Conservation (phyloP, 2,329 filamentous ascomycete genomes). For the Sporothrix humicola region DNA sequence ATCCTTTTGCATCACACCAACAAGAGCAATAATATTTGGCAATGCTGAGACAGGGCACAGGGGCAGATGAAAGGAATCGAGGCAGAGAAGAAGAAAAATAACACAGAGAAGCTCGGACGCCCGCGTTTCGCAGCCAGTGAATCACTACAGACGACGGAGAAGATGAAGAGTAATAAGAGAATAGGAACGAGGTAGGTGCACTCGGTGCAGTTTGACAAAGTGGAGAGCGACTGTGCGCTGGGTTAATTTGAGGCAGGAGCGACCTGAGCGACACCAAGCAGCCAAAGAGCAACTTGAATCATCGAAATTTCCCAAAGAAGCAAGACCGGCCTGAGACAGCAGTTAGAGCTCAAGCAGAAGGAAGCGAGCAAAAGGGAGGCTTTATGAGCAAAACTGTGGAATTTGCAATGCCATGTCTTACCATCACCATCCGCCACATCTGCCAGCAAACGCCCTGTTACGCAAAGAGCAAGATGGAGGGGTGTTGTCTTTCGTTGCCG, state of each 20-base stretch:
- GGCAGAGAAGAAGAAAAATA: neutral
- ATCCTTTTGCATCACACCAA: neutral
- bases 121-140: neutral
- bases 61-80: neutral
- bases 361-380: constrained; percentile 1
- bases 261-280: neutral
- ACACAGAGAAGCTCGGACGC: neutral
- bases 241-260: constrained; percentile 30
- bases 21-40: neutral
- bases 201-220: neutral
- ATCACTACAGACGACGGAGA: neutral
- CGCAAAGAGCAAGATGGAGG: neutral
- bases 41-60: neutral
- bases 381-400: neutral
- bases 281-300: neutral
- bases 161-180: neutral
- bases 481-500: constrained; percentile 13
- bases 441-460: constrained; percentile 14
- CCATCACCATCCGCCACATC: neutral
- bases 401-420: neutral
- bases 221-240: constrained; percentile 18
- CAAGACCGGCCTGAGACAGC: constrained; percentile 2
- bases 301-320: neutral
- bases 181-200: neutral
- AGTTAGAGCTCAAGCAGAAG: neutral